These are phyloP conservation scores for Mrakia gelida DNA, from an alignment of 768 basidiomycete species.

Conservation along the genomic window DNA sequence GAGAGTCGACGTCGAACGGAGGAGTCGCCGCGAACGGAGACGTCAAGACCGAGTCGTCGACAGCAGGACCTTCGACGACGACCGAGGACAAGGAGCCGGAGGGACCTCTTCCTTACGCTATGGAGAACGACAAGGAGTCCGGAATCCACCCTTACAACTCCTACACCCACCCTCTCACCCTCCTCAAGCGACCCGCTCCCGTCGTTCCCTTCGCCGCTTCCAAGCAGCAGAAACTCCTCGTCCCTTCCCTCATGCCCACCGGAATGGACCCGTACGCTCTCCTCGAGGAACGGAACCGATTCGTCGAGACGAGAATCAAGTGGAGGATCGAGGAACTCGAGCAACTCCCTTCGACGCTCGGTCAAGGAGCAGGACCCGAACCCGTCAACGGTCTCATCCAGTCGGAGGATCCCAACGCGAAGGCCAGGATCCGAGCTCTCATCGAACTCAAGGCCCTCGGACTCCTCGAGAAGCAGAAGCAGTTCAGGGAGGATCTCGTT, in stretches of 20 bases:
- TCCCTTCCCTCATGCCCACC: conserved; percentile 83
- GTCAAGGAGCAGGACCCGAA: conserved; percentile 29
- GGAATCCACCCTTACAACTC: conserved; percentile 90
- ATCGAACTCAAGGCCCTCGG: conserved; percentile 90
- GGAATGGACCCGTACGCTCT: conserved; percentile 91
- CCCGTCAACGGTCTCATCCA: conserved; percentile 33
- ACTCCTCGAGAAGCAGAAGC: conserved; percentile 85
- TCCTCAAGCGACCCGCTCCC: conserved; percentile 69
- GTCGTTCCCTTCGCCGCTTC: conserved; percentile 35
- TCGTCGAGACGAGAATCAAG: conserved; percentile 78
- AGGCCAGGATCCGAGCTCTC: conserved; percentile 71
- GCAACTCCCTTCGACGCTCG: conserved; percentile 28
- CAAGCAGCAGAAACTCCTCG: conserved; percentile 57
- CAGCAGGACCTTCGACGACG: background rate
- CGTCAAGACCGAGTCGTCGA: background rate
- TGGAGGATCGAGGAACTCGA: conserved; percentile 82
- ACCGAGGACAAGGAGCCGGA: conserved; percentile 22
- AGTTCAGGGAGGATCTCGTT: conserved; percentile 75
- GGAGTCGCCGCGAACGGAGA: conserved; percentile 43
- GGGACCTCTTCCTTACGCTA: conserved; percentile 34
- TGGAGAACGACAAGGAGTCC: conserved; percentile 74
- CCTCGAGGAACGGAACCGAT: conserved; percentile 84
- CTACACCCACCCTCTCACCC: conserved; percentile 61
- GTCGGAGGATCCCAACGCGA: background rate
- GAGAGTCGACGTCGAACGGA: background rate